These are phyloP conservation scores for Rhizophagus clarus DNA, from an alignment of 192 early-diverging fungal species.

Conservation along the genomic window DNA sequence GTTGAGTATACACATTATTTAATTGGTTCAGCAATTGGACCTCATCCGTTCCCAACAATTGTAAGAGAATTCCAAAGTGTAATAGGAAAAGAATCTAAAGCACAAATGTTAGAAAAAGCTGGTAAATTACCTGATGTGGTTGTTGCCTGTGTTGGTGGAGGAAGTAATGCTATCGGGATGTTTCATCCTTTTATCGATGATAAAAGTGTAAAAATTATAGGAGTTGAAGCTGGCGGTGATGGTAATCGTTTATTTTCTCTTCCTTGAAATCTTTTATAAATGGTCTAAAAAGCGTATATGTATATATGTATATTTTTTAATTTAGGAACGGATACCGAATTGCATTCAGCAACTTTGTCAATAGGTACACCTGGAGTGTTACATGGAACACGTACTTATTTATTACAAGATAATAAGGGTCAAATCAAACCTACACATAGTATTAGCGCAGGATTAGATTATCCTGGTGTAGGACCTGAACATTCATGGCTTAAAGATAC, in stretches of 20 bases:
- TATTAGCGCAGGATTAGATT: slow-evolving; percentile 95
- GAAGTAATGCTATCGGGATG: slow-evolving; percentile 96
- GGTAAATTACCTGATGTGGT: slow-evolving; percentile 89
- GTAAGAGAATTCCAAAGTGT: slow-evolving; percentile 98
- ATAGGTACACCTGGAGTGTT: slow-evolving; percentile 89
- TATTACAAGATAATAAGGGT: slow-evolving; percentile 94
- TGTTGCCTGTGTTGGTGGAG: slow-evolving; percentile 97
- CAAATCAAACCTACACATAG: slow-evolving; percentile 96
- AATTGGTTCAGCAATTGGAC: slow-evolving; percentile 95
- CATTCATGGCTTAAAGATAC: slow-evolving; percentile 89
- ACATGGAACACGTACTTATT: slow-evolving; percentile 93
- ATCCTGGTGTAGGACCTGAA: slow-evolving; percentile 97
- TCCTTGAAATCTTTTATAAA: not conserved
- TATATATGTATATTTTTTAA: not conserved
- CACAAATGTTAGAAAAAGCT: slow-evolving; percentile 79
- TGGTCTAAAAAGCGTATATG: not conserved
- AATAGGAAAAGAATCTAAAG: slow-evolving; percentile 88
- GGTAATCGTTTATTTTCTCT: slow-evolving; percentile 45
- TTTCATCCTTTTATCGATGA: slow-evolving; percentile 95
- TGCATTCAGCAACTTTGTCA: slow-evolving; percentile 90
- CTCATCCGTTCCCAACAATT: slow-evolving; percentile 96
- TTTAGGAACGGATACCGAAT: slow-evolving; percentile 65
- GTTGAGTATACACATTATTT: slow-evolving; percentile 92
- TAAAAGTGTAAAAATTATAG: slow-evolving; percentile 80
- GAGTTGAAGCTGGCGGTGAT: slow-evolving; percentile 94